Evolutionary conservation across 768 basidiomycete species (phyloP), one percentile per base, ranked within the genome.

Genomic region (Phylloporus sp.): DNA sequence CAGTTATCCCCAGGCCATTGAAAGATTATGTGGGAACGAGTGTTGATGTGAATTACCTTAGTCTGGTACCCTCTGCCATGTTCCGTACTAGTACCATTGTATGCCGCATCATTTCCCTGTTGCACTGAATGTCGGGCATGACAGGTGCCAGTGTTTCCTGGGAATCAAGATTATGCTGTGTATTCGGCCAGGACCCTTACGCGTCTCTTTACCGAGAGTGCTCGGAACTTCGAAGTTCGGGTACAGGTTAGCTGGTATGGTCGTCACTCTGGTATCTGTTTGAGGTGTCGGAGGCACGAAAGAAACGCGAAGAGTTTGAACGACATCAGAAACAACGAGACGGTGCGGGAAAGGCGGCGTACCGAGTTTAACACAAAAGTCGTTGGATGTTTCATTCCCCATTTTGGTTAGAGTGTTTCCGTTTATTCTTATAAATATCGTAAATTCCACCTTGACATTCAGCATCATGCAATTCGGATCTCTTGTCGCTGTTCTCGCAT

Each of bases 171-270:
- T 82, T 50, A 67, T 81, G 67, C 43, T 71, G 29, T 74, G 2
- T 83, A 81, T 59, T 83, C 81, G 81, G 77, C 74, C 0, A 67
- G 62, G 4, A n/a, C n/a, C n/a, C n/a, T 83, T 80, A 81, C 71
- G 80, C 0, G 49, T 81, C 35, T 23, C 78, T 1, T 59, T 82
- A 10, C 81, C 81, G 7, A 68, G 68, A 10, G 61, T 79, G 10
- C n/a, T n/a, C n/a, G n/a, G n/a, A n/a, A n/a, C n/a, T n/a, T n/a
- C n/a, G n/a, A n/a, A n/a, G n/a, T 77, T 81, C 45, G 72, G 75
- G 6, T 80, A 79, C 52, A 64, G 71, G 46, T 72, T 80, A 3
- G 81, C 82, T 52, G 81, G 80, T 5, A 83, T 79, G 0, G 75
- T 80, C 12, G 75, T n/a, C n/a, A n/a, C n/a, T n/a, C n/a, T n/a